Evolutionary conservation across 2,329 filamentous ascomycete genomes (phyloP), one percentile per base, ranked within the genome.

Genomic region (Nothomitra cinnamomea): DNA sequence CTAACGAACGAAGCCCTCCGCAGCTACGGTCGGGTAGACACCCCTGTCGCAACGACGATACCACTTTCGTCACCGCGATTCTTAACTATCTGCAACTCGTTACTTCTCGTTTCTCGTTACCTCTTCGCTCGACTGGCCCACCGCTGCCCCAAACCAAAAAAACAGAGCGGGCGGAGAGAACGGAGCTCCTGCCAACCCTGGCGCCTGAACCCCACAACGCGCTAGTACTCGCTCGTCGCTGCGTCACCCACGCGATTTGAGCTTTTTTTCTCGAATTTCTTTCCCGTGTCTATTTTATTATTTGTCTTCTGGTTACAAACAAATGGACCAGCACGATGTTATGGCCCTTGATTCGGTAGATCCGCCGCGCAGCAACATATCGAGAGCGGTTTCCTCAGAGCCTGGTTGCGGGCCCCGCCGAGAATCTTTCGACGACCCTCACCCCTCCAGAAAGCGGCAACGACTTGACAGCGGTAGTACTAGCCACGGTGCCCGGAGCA

Each of bases 391-490:
- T 3, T 57, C 57, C 54, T 58, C 59, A 54, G 60, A 61, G 55
- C 60, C 60, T 32, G 53, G 56, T 42, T 49, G 45, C n/a, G 57
- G 56, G 43, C 58, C 58, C 51, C 59, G 60, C 50, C 57, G 60
- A 54, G 60, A 61, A 55, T 60, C 60, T n/a, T 59, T 54, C 50
- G 60, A 61, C 55, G 60, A 61, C 57, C 57, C 57, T 53, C 58
- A 61, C 38, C 55, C 58, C 38, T 54, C 59, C 15, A 56, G 70
- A 58, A 72, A 72, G 65, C 69, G 70, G 56, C 70, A 69, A 57
- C 53, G 53, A 25, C 40, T 55, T 8, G 49, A 55, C 41, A 47
- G 22, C 19, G 38, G 35, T n/a, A 52, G 50, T 21, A 24, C 24
- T n/a, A 49, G 32, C 32, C 32, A 49, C 45, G 45, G 45, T 28